These are phyloP conservation scores for Rhodotorula diobovata DNA, from an alignment of 768 basidiomycete species.

Conservation along the genomic window DNA sequence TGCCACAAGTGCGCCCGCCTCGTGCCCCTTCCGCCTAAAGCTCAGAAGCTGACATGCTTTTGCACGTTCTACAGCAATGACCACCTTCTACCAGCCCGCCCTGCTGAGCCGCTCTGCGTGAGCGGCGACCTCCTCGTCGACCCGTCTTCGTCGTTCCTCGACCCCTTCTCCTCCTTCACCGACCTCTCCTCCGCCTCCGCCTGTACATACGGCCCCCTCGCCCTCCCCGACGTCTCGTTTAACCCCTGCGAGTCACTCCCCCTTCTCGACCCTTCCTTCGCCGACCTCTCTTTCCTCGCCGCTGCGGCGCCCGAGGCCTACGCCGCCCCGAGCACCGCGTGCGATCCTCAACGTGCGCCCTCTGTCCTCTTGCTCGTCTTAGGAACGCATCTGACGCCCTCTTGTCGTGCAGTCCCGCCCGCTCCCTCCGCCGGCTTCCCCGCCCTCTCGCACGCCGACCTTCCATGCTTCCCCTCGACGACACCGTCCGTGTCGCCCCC, in stretches of 20 bases:
- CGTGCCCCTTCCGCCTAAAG: no score
- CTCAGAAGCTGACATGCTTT: not conserved
- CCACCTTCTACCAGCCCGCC: not conserved
- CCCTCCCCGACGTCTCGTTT: not conserved
- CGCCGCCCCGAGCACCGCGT: not conserved
- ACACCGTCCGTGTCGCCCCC: not conserved
- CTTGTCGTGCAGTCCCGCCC: not conserved
- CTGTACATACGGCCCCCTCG: not conserved
- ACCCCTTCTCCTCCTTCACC: no score
- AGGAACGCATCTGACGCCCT: not conserved
- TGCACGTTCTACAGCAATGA: not conserved
- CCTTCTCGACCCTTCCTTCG: no score
- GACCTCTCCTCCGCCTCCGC: no score
- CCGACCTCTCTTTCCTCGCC: not conserved
- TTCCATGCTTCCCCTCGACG: not conserved
- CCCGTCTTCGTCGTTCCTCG: no score
- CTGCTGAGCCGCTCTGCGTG: not conserved
- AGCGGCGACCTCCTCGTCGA: not conserved
- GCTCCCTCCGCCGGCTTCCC: constrained; percentile 9
- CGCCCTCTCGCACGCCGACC: not conserved
- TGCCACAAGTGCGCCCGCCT: no score
- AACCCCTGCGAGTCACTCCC: not conserved
- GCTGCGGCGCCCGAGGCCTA: no score
- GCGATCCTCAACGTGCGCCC: no score
- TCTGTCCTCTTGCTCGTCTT: not conserved